Percentiles rank a stretch among this genome's conserved stretches.
Conservation (phyloP, 768 basidiomycete species). For the Kwoniella sp. region DNA sequence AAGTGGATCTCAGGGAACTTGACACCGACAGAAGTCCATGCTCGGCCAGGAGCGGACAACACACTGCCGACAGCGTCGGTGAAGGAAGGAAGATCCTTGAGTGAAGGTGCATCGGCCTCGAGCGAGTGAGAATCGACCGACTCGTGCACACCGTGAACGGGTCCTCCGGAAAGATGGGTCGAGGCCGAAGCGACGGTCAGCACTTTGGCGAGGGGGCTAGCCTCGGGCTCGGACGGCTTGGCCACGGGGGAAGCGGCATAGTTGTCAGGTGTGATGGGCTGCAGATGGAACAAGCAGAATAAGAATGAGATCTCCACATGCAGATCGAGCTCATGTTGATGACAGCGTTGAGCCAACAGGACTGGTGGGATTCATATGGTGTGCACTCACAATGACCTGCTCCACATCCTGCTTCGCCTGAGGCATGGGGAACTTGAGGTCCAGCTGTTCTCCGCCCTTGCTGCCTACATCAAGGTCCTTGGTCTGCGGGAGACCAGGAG, state of each 20-base stretch:
- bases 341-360: constrained; percentile 12
- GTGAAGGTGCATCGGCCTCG: constrained; percentile 25
- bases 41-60: constrained; percentile 26
- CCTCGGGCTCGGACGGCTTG: constrained; percentile 47
- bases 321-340: not conserved
- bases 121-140: constrained; percentile 37
- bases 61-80: constrained; percentile 34
- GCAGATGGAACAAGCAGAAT: constrained; percentile 1
- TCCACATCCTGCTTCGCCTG: constrained; percentile 34
- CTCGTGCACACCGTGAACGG: constrained; percentile 59
- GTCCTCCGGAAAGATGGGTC: constrained; percentile 62
- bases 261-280: constrained; percentile 68
- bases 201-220: constrained; percentile 57
- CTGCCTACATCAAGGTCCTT: constrained; percentile 16
- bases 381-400: constrained; percentile 52
- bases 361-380: not conserved
- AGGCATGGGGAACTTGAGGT: constrained; percentile 40
- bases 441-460: constrained; percentile 21
- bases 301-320: not conserved
- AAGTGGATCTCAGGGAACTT: constrained; percentile 33
- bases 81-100: constrained; percentile 29
- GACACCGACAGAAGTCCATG: constrained; percentile 40
- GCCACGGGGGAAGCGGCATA: constrained; percentile 58
- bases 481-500: constrained; percentile 51
- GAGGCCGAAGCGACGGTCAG: constrained; percentile 61